Evolutionary conservation across 495 filamentous ascomycete genomes (phyloP).

Genomic region (Penicillium arizonense): DNA sequence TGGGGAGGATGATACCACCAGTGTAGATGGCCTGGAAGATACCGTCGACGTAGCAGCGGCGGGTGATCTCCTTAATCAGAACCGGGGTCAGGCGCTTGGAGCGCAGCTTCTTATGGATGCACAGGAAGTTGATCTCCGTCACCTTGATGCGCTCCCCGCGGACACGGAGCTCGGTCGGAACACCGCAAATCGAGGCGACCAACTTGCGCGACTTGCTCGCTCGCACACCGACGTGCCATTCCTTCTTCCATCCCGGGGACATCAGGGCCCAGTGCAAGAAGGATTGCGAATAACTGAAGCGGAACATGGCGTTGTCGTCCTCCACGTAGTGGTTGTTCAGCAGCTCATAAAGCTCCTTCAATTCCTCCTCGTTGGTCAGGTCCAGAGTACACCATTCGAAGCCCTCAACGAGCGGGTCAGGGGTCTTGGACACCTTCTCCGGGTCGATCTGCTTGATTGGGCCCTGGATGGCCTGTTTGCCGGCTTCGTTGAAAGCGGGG

Average conservation of each 20-base stretch:
- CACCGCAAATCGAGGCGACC: slow-evolving; percentile 91
- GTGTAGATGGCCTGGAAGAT: slow-evolving; percentile 97
- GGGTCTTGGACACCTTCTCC: slow-evolving; percentile 71
- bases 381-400: slow-evolving; percentile 97
- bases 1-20: slow-evolving; percentile 84
- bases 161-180: slow-evolving; percentile 79
- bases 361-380: slow-evolving; percentile 63
- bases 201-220: slow-evolving; percentile 73
- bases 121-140: slow-evolving; percentile 96
- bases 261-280: slow-evolving; percentile 93
- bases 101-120: slow-evolving; percentile 95
- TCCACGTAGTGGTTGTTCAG: slow-evolving; percentile 93
- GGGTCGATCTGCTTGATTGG: slow-evolving; percentile 71
- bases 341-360: slow-evolving; percentile 84
- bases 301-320: slow-evolving; percentile 93
- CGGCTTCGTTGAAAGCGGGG: slow-evolving; percentile 66
- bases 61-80: slow-evolving; percentile 95
- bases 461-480: slow-evolving; percentile 48
- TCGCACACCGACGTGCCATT: slow-evolving; percentile 95
- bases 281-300: slow-evolving; percentile 87
- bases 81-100: slow-evolving; percentile 88
- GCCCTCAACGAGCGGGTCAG: slow-evolving; percentile 60
- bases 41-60: slow-evolving; percentile 75
- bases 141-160: slow-evolving; percentile 70
- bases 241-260: slow-evolving; percentile 89